Evolutionary conservation across 805 yeast species (phyloP), one percentile per base, ranked within the genome.

Genomic region (Wickerhamiella nectarea): DNA sequence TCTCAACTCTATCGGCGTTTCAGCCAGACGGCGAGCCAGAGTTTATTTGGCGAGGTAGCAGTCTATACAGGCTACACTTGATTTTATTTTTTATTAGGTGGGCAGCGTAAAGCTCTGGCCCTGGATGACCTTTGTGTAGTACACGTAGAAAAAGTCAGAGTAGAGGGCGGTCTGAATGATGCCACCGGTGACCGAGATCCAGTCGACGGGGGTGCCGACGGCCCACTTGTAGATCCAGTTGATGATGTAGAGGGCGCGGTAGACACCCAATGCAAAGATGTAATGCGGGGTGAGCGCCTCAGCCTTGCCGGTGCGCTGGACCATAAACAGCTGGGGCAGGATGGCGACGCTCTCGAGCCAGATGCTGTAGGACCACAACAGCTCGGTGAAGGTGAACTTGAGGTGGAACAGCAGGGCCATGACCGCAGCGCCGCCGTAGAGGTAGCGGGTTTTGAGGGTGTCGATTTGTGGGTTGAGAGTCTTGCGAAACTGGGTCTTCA

Each of bases 261-360:
- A 91, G 2, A 80, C 52, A 12, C 98, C 98, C 57, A 91, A 68
- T 1, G 96, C 94, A 61, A 89, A 87, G 49, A 91, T 84, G 62
- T 91, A 91, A 62, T 91, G 96, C 41, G 80, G 72, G 3, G 97
- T 91, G 56, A 91, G 70, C 49, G 82, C 73, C 59, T 82, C 81
- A 3, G 95, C 87, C 54, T 81, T 80, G 14, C 95, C 95, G 1
- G 89, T 76, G 51, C 80, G 78, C 58, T 87, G 95, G 47, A 91
- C 68, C 75, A 91, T 74, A 61, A 80, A 86, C 58, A 91, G 67
- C 64, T 91, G 98, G 4, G 98, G 98, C 47, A 91, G 63, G 45
- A 91, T 86, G 9, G 95, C 94, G 26, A 83, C 81, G 36, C 89
- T 71, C 62, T 91, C 98, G 43, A 91, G 70, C 96, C 97, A 91